Evolutionary conservation across 768 basidiomycete species (phyloP).

Genomic region (Boletellus emodensis): DNA sequence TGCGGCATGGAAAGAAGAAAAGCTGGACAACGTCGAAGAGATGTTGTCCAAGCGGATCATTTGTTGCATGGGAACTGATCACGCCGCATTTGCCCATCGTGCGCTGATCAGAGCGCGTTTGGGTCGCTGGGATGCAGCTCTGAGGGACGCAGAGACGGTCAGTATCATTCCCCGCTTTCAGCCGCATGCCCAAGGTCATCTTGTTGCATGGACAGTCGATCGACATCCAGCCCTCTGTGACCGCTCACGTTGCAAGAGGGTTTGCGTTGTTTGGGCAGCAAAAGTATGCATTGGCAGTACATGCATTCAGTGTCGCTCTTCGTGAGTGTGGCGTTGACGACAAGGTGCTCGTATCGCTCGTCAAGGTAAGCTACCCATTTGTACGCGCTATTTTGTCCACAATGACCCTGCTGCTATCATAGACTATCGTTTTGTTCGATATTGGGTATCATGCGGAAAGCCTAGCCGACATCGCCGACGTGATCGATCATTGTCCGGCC

Average conservation of each 20-base stretch:
- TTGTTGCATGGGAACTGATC: too few species aligned
- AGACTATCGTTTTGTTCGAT: slow-evolving; percentile 3
- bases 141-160: slow-evolving; percentile 6
- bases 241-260: slow-evolving; percentile 1
- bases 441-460: slow-evolving; percentile 3
- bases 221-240: slow-evolving; percentile 4
- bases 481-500: not conserved
- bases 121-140: not conserved
- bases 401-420: not conserved
- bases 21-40: too few species aligned
- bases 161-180: not conserved
- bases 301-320: slow-evolving; percentile 1
- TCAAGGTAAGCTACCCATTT: not conserved
- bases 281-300: not conserved
- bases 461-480: slow-evolving; percentile 1
- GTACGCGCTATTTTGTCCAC: not conserved
- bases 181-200: not conserved
- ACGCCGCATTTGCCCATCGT: too few species aligned
- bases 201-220: not conserved
- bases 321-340: slow-evolving; percentile 5
- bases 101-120: too few species aligned
- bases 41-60: too few species aligned
- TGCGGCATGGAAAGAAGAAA: too few species aligned
- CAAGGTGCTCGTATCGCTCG: not conserved
- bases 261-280: slow-evolving; percentile 3